These are phyloP conservation scores for Beauveria sp. DNA, from an alignment of 2,329 filamentous ascomycete genomes.

Conservation along the genomic window DNA sequence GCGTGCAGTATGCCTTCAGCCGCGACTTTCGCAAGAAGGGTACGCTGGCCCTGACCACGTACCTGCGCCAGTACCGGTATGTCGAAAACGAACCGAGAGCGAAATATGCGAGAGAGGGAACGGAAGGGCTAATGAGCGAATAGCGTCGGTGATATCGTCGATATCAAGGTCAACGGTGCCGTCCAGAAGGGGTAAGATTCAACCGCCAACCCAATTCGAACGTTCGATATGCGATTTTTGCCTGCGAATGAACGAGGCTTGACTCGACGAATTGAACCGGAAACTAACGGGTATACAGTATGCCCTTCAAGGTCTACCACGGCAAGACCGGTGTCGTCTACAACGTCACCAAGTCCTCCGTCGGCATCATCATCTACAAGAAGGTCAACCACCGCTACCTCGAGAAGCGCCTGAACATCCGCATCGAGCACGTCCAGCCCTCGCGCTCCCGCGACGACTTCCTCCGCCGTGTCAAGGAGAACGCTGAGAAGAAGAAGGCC, in stretches of 20 bases:
- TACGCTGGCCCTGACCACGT: slow-evolving; percentile 87
- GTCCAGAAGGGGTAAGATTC: slow-evolving; percentile 85
- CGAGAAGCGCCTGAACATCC: slow-evolving; percentile 99
- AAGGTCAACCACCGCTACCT: slow-evolving; percentile 99
- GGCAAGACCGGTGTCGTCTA: slow-evolving; percentile 97
- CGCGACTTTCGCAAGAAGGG: slow-evolving; percentile 93
- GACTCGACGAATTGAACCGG: background rate
- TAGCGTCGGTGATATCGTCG: slow-evolving; percentile 96
- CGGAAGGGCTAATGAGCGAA: slow-evolving; percentile 5
- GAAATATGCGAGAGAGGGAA: slow-evolving; percentile 33
- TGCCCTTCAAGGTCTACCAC: slow-evolving; percentile 99
- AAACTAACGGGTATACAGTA: slow-evolving; percentile 49
- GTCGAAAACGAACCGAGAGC: slow-evolving; percentile 15
- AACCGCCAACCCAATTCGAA: slow-evolving; percentile 1
- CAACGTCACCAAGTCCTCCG: slow-evolving; percentile 97
- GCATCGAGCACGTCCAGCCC: slow-evolving; percentile 91
- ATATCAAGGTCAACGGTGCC: slow-evolving; percentile 97
- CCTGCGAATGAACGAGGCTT: background rate
- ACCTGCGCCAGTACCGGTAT: slow-evolving; percentile 86
- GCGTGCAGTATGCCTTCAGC: slow-evolving; percentile 74
- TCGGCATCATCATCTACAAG: slow-evolving; percentile 99
- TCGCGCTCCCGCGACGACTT: slow-evolving; percentile 97
- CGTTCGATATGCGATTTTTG: background rate
- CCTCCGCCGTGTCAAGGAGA: slow-evolving; percentile 91
- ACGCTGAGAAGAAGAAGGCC: slow-evolving; percentile 86